Base-by-base conservation (phyloP, 495 filamentous ascomycete species). In the Talaromyces wortmannii region DNA sequence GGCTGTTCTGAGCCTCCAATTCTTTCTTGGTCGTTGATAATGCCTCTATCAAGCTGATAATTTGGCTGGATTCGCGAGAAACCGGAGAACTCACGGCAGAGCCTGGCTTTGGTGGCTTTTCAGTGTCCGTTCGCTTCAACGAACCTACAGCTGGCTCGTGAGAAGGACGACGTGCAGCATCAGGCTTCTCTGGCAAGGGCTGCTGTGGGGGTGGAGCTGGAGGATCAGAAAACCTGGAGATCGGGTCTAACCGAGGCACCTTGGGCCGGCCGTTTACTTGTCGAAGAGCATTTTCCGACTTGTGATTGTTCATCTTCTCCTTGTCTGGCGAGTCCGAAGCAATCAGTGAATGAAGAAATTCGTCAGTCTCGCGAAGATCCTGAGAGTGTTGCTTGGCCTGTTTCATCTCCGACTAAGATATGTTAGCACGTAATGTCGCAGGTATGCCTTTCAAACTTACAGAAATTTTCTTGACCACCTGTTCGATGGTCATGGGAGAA, bases 191-290 rank as follows among this genome's bases (percentile, higher is more conserved):
- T 6, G 91, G 91, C 0, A 96, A 73, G 13, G 92, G 90, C 61
- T 95, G 91, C 62, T 92, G 88, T 11, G 92, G 92, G 13, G 94
- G 91, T 30, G 92, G 94, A 15, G 90, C 89, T 7, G 90, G 91
- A 16, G 91, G 92, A 55, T 95, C 90, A 3, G 89, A 92, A 57
- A 95, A 96, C 45, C 89, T 64, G 0, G 77, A 79, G 46, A 78
- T 69, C 8, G 71, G 70, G 60, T 78, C 75, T 67, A 67, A 82
- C 65, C 69, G 88, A 80, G 65, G 83, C 71, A 77, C 79, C 81
- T 72, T 70, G 10, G 73, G 68, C 50, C 67, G 59, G 48, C 76
- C 77, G 42, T 79, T 76, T 10, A 74, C 52, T 52, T 75, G 74
- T 42, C 69, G 71, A 52, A 66, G 60, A 32, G 59, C 69, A 48